A percentile compares a stretch with the other conserved stretches of the same genome.
Evolutionary conservation across 352 stramenopile genomes (phyloP).

Genomic region (Phytophthora pseudosyringae): DNA sequence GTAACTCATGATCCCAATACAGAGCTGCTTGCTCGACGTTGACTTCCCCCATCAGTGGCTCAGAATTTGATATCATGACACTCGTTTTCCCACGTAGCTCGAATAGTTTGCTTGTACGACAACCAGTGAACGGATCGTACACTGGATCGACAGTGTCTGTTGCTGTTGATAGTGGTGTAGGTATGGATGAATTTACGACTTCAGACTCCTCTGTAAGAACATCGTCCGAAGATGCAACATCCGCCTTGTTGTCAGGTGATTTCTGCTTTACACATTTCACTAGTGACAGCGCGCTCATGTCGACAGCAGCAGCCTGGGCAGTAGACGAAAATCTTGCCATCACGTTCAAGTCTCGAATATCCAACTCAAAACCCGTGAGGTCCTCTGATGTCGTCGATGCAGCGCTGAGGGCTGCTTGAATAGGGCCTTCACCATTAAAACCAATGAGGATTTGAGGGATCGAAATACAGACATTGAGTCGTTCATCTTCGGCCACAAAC

Average conservation of each 20-base stretch:
- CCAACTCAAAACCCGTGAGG: slow-evolving; percentile 65
- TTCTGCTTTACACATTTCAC: slow-evolving; percentile 45
- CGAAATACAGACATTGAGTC: slow-evolving; percentile 61
- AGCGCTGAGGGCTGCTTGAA: slow-evolving; percentile 17
- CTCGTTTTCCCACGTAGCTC: slow-evolving; percentile 65
- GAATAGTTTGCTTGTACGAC: slow-evolving; percentile 57
- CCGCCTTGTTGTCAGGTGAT: slow-evolving; percentile 34
- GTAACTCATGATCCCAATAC: slow-evolving; percentile 78
- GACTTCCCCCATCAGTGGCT: slow-evolving; percentile 62
- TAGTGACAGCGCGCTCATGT: slow-evolving; percentile 52
- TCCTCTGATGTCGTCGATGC: slow-evolving; percentile 13
- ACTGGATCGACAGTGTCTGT: slow-evolving; percentile 45
- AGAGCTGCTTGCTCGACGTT: slow-evolving; percentile 55
- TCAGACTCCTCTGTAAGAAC: slow-evolving; percentile 30
- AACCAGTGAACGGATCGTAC: slow-evolving; percentile 47
- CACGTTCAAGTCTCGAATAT: slow-evolving; percentile 63
- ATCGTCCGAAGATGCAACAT: slow-evolving; percentile 33
- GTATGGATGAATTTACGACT: slow-evolving; percentile 1
- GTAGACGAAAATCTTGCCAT: slow-evolving; percentile 69
- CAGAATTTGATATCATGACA: slow-evolving; percentile 54
- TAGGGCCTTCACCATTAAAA: slow-evolving; percentile 55
- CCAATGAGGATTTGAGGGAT: slow-evolving; percentile 74
- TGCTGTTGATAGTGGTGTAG: slow-evolving; percentile 17
- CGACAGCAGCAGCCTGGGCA: slow-evolving; percentile 54
- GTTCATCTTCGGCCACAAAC: slow-evolving; percentile 73